Conservation (phyloP, 208 protist genomes). For the Leishmania guyanensis region DNA sequence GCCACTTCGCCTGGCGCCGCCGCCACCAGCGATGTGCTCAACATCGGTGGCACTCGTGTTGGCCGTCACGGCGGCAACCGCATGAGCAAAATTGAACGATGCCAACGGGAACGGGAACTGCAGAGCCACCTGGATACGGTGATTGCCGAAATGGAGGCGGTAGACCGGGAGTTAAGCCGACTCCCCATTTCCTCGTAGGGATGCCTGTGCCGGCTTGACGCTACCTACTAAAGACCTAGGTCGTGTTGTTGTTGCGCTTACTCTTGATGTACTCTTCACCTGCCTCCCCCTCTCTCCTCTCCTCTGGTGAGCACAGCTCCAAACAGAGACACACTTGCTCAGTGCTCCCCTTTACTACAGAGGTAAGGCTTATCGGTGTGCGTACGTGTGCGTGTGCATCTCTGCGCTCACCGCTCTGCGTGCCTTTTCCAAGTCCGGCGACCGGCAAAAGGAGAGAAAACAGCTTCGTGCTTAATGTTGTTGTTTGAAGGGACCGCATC, state of each 20-base stretch:
- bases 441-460: not conserved
- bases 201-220: not conserved
- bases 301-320: not conserved
- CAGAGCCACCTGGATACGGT: constrained; percentile 44
- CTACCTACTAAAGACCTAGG: not conserved
- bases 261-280: constrained; percentile 2
- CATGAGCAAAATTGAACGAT: constrained; percentile 43
- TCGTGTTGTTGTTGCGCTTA: not conserved
- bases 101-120: constrained; percentile 53
- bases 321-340: not conserved
- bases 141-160: constrained; percentile 68
- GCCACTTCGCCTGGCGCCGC: not conserved
- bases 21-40: not conserved
- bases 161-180: constrained; percentile 59
- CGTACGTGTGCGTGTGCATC: not conserved
- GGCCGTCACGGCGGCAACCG: constrained; percentile 10
- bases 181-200: constrained; percentile 14
- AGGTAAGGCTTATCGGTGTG: not conserved
- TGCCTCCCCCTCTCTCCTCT: not conserved
- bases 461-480: not conserved
- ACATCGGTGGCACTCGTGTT: constrained; percentile 4
- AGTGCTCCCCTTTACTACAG: not conserved
- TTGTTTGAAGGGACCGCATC: no score
- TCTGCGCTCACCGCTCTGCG: not conserved
- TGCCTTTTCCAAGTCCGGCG: not conserved